A percentile compares a stretch with the other conserved stretches of the same genome.
These are phyloP conservation scores for Rhodomyrtus tomentosa DNA, from an alignment of 345 rosid species.

Conservation along the genomic window DNA sequence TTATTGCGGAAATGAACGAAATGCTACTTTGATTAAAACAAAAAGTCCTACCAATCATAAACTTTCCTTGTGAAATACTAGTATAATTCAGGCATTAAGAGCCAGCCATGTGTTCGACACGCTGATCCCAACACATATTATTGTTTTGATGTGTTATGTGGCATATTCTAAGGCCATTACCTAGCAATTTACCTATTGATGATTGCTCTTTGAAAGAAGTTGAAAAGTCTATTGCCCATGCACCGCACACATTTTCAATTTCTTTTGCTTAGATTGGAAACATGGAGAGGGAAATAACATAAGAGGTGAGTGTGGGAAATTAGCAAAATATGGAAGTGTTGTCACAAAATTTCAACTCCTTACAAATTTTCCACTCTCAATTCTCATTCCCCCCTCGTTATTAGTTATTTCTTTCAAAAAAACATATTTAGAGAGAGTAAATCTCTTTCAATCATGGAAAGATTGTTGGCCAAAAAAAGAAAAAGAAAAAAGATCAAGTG, in stretches of 20 bases:
- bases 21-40: no score
- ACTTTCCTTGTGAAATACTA: no score
- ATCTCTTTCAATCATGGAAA: neutral
- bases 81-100: no score
- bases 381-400: neutral
- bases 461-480: neutral
- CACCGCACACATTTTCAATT: neutral
- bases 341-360: neutral
- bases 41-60: no score
- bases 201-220: no score
- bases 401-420: neutral
- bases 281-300: neutral
- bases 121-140: neutral
- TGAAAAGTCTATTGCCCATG: neutral
- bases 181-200: neutral
- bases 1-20: no score
- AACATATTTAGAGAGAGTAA: neutral
- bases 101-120: no score
- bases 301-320: neutral
- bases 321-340: neutral
- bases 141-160: neutral
- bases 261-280: neutral
- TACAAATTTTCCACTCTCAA: neutral
- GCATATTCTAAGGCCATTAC: neutral
- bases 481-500: neutral